Evolutionary conservation across 1,284 basidiomycete genomes (phyloP), one percentile per base, ranked within the genome.

Genomic region (Xerocomus minutiporus): DNA sequence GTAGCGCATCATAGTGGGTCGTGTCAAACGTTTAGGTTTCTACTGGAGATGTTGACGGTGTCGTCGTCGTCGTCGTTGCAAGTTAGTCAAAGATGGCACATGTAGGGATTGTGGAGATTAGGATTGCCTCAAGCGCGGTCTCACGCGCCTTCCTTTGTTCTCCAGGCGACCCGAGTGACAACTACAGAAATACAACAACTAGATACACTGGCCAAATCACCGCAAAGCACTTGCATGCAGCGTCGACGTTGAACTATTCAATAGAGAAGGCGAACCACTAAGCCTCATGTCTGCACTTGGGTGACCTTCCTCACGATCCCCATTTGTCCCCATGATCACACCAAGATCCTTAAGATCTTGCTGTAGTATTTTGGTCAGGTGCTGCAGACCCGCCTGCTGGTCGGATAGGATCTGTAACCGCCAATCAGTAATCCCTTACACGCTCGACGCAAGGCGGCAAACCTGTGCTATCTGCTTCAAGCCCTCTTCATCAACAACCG

Each of bases 401-500:
- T 91, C 86, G 3, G 78, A 73, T 44, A 93, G 71, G 52, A 93
- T 86, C 88, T 91, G 59, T 13, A 23, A 51, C 58, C 48, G 52
- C 15, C 1, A 35, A 40, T 67, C 31, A 54, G 42, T 20, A 13
- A 7, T 13, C 15, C 31, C 34, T 35, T 8, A 12, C 5, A 4
- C 11, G 2, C 17, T 12, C 23, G 8, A 23, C 5, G 17, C 23
- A 35, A 25, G 26, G 41, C 41, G 47, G 67, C 75, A 39, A 60
- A 90, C 90, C 76, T 87, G 82, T 13, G 86, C 78, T 55, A 95
- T 82, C 64, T 88, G 83, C 29, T 81, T 77, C 57, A 94, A 71
- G 1, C 88, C 88, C 11, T 89, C 88, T 60, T 91, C 88, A 66
- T 95, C 91, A 3, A 89, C 86, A 20, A 91, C 87, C 8, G 86